Evolutionary conservation across 331 rosid genomes (phyloP).

Genomic region (Ulmus americana): DNA sequence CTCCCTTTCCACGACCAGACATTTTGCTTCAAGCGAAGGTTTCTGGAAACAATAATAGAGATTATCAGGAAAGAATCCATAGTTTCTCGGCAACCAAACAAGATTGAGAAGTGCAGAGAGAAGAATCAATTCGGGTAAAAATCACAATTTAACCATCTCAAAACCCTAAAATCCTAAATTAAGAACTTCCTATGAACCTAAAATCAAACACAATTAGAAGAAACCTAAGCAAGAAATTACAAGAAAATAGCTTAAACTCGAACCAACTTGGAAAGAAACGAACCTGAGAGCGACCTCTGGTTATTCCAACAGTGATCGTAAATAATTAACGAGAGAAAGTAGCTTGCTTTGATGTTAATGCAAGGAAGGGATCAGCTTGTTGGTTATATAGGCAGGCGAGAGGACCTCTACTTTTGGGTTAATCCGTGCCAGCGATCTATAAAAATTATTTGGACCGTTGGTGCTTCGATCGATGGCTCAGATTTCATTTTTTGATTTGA

Average conservation of each 20-base stretch:
- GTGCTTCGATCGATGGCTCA: not conserved
- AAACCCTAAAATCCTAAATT: no score
- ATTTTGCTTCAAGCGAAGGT: no score
- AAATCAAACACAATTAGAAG: no score
- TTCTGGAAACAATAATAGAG: no score
- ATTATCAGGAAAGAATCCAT: no score
- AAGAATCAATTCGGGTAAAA: no score
- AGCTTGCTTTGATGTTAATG: not conserved
- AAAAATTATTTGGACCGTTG: not conserved
- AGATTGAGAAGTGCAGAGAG: no score
- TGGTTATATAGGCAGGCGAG: not conserved
- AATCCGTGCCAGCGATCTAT: not conserved
- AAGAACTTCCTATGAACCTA: no score
- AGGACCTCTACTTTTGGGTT: not conserved
- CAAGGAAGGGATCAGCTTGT: not conserved
- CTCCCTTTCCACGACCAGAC: no score
- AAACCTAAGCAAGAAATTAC: no score
- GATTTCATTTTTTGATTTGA: not conserved
- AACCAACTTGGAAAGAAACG: not conserved
- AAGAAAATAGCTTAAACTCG: not conserved
- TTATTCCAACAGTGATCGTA: not conserved
- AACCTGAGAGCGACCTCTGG: not conserved
- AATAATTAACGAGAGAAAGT: not conserved
- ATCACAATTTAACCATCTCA: no score
- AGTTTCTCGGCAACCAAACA: not conserved